phyloP scores from a whole-genome alignment of 2,329 filamentous ascomycete species.

The Sporothrix pallida region DNA sequence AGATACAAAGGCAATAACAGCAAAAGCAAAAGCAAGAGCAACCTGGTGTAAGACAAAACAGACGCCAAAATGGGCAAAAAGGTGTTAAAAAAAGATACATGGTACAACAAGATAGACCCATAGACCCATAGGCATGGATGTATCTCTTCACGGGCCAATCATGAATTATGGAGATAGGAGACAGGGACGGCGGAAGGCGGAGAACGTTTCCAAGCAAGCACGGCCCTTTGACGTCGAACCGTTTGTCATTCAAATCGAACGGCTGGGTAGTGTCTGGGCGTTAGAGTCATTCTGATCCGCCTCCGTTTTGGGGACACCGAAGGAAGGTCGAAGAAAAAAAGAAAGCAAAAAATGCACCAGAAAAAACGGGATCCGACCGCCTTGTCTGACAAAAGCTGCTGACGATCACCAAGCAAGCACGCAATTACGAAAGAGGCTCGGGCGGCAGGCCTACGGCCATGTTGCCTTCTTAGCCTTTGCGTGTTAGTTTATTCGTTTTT shows the following conservation, averaged over 20 bases:
- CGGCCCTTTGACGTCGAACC: neutral
- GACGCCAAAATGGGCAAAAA: neutral
- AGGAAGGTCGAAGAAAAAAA: neutral
- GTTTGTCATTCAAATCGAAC: slow-evolving; percentile 6
- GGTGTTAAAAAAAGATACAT: neutral
- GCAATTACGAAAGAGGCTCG: slow-evolving; percentile 9
- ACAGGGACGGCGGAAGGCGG: slow-evolving; percentile 7
- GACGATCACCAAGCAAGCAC: slow-evolving; percentile 26
- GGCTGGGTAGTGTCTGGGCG: neutral
- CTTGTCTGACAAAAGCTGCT: slow-evolving; percentile 25
- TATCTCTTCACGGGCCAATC: neutral
- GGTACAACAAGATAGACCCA: no score
- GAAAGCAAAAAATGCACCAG: neutral
- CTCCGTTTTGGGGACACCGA: neutral
- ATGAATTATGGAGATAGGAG: slow-evolving; percentile 11
- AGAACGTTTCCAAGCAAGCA: neutral
- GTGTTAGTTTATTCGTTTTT: neutral
- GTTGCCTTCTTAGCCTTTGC: no score
- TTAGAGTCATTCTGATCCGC: neutral
- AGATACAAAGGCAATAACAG: neutral
- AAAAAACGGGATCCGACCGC: neutral
- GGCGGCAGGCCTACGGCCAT: neutral
- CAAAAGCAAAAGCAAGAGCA: neutral
- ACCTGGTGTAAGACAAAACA: neutral
- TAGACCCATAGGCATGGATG: no score